phyloP scores from a whole-genome alignment of 345 rosid species.

The Populus deltoides region DNA sequence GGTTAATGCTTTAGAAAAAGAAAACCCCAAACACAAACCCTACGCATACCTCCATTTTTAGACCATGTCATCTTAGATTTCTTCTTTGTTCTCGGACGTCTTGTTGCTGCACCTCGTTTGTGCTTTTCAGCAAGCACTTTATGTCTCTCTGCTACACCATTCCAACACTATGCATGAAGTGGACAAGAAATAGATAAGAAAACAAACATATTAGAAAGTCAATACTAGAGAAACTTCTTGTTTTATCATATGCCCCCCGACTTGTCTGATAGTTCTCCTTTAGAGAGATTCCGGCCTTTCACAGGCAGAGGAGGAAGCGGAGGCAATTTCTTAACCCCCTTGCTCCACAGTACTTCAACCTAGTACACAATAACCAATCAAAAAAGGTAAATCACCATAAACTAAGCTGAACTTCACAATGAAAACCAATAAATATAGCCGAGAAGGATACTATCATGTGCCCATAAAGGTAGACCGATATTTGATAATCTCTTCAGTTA shows the following conservation, averaged over 20 bases:
- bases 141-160: constrained; percentile 46
- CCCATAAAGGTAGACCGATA: background rate
- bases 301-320: constrained; percentile 60
- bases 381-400: constrained; percentile 14
- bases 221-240: constrained; percentile 1
- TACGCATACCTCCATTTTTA: constrained; percentile 27
- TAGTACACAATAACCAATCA: constrained; percentile 22
- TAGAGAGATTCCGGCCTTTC: constrained; percentile 63
- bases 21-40: background rate
- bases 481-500: background rate
- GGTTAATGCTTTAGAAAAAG: background rate
- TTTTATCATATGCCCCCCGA: constrained; percentile 5
- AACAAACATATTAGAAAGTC: background rate
- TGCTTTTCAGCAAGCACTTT: constrained; percentile 59
- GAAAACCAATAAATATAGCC: background rate
- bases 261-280: constrained; percentile 58
- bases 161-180: constrained; percentile 39
- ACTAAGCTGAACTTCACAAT: background rate
- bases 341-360: constrained; percentile 70
- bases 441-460: background rate
- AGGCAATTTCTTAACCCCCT: constrained; percentile 47
- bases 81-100: constrained; percentile 41
- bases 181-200: background rate
- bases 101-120: constrained; percentile 55
- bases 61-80: constrained; percentile 32